Evolutionary conservation across 106 monocot species (phyloP), one percentile per base, ranked within the genome.

Genomic region (Phalaenopsis equestris): DNA sequence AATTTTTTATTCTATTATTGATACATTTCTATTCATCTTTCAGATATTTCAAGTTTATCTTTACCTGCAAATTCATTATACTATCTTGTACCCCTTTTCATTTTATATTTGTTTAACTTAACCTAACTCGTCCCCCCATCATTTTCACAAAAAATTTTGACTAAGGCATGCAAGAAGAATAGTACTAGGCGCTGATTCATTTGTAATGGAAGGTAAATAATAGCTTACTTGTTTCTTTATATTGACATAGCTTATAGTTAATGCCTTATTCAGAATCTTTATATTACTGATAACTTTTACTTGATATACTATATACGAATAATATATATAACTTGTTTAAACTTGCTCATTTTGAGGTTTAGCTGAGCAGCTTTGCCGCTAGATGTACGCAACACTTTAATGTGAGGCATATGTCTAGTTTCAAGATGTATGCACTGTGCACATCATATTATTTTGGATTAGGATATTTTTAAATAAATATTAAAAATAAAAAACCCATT

Each of bases 21-120:
- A 39, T 37, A 5, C n/a, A 61, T 61, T 70, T 70, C n/a, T 14
- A 37, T 70, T 70, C 70, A 70, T 45, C 74, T 43, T 74, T 74
- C 45, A 19, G 42, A 4, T 74, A 45, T 5, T 74, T 18, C 12
- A 45, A 18, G 18, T 74, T 43, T 74, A 7, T 45, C 42, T 70
- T 61, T 70, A 16, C 39, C 39, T 70, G 2, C 14, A 1, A 39
- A 5, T 70, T 39, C 36, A 70, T 15, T 38, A 16, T 39, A 4
- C 70, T 70, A 68, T 14, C 70, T 38, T 39, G 70, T 70, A 41
- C 38, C 12, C 12, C 15, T 70, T 38, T 12, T 41, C 70, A 70
- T n/a, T 21, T n/a, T 61, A 61, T n/a, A 18, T 21, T 21, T 21
- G 61, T 4, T 61, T 61, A 21, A 61, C 0, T 21, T 21, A 23